A percentile compares a stretch with the other conserved stretches of the same genome.
Conservation (phyloP, 2,329 filamentous ascomycete species). For the Periconia digitata region DNA sequence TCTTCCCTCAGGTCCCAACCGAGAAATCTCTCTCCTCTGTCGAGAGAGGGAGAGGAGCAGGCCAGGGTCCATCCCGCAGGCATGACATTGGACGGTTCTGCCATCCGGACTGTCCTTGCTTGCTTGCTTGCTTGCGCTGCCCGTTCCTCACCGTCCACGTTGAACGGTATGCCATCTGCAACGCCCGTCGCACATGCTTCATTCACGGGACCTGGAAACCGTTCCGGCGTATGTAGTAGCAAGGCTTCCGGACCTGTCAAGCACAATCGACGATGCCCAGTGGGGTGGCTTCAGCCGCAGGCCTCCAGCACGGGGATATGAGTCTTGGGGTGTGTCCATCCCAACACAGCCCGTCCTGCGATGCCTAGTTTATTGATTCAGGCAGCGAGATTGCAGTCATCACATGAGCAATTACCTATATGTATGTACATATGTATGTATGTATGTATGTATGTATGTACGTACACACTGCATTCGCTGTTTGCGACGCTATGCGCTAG, state of each 20-base stretch:
- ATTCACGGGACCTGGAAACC: neutral
- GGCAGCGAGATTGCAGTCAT: neutral
- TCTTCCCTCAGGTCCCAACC: neutral
- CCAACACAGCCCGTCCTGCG: neutral
- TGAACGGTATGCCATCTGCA: neutral
- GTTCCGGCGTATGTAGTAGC: neutral
- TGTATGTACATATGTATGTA: too few relatives aligned
- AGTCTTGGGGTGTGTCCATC: neutral
- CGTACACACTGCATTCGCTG: neutral
- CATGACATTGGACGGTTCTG: neutral
- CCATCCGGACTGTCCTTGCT: too few relatives aligned
- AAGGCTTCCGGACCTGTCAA: neutral
- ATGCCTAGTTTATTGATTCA: conserved; percentile 2
- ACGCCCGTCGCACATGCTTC: neutral
- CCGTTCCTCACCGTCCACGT: neutral
- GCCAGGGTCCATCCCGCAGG: neutral
- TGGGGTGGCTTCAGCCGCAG: neutral
- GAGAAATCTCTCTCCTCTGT: neutral
- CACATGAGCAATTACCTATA: neutral
- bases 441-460: too few relatives aligned
- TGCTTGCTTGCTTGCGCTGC: neutral
- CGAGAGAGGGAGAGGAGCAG: neutral
- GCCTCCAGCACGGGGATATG: neutral
- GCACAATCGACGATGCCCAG: neutral
- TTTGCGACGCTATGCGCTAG: conserved; percentile 1